Evolutionary conservation across 2,329 filamentous ascomycete genomes (phyloP).

Genomic region (Alternaria ventricosa): DNA sequence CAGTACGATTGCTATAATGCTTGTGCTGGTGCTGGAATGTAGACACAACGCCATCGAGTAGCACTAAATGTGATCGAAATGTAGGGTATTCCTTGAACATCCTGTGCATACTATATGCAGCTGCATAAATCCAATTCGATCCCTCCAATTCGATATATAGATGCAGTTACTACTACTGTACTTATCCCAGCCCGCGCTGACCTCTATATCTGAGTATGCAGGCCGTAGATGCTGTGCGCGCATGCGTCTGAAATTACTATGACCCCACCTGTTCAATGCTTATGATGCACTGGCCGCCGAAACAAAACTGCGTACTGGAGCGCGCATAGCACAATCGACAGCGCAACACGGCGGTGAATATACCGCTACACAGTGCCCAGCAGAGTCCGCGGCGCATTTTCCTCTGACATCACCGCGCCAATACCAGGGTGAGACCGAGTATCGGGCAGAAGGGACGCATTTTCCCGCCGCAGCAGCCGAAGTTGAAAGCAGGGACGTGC

Average conservation of each 20-base stretch:
- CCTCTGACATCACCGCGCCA: constrained; percentile 11
- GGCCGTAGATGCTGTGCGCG: background rate
- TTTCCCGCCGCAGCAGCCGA: constrained; percentile 14
- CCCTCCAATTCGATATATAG: too few species aligned
- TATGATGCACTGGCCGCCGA: background rate
- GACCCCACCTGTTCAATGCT: background rate
- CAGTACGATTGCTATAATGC: background rate
- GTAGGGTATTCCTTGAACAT: too few species aligned
- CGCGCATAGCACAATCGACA: background rate
- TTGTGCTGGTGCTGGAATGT: too few species aligned
- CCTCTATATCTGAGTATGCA: background rate
- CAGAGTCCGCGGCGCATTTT: background rate
- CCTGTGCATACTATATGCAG: too few species aligned
- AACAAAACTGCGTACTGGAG: background rate
- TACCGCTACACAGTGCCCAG: background rate
- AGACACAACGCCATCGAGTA: too few species aligned
- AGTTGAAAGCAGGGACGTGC: constrained; percentile 7
- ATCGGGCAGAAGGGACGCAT: constrained; percentile 17
- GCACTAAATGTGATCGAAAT: too few species aligned
- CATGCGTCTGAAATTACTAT: background rate
- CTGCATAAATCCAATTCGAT: too few species aligned
- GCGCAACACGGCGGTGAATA: background rate
- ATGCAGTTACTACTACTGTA: too few species aligned
- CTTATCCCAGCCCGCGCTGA: too few species aligned
- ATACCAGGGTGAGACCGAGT: constrained; percentile 11